Evolutionary conservation across 2,329 filamentous ascomycete genomes (phyloP), one percentile per base, ranked within the genome.

Genomic region (Tolypocladium tropicale): DNA sequence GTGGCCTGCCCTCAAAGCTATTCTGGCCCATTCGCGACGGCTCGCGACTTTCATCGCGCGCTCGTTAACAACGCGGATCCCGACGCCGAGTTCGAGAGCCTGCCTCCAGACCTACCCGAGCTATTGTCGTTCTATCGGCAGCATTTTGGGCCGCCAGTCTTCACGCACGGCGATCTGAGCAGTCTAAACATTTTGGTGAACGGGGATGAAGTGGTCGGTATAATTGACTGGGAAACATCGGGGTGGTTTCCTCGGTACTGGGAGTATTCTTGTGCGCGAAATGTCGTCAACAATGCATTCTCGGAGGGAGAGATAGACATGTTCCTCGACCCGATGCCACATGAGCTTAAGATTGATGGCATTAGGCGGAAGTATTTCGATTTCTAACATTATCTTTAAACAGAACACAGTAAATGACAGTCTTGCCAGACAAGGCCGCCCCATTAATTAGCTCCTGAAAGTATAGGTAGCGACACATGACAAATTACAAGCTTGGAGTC

Each of bases 91-190:
- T 23, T 43, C 58, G 63, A 0, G 53, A 53, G 30, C 10, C 34
- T 43, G 60, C 60, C 7, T 59, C 62, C 16, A 56, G 64, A 65
- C 0, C 53, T 72, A 16, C 60, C 68, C 54, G 61, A 69, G 2
- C 71, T 75, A 62, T 63, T 67, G 1, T 57, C 49, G 6, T 63
- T 61, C 50, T 73, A 76, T 51, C 37, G 74, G 53, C 61, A 63
- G 4, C 62, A 63, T 6, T 73, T 68, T 65, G 63, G 62, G 10
- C 49, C 58, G 18, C 69, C 70, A 1, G 69, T 72, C 5, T 75
- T 80, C 59, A 77, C 75, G 14, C 77, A 80, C 63, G 71, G 68
- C 7, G 75, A 79, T 58, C 61, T 79, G 9, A 73, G 69, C 56
- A 68, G 66, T 18, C 59, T 67, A 7, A 79, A 79, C 57, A 73